Conservation (phyloP, 495 filamentous ascomycete species). For the Apodospora peruviana region DNA sequence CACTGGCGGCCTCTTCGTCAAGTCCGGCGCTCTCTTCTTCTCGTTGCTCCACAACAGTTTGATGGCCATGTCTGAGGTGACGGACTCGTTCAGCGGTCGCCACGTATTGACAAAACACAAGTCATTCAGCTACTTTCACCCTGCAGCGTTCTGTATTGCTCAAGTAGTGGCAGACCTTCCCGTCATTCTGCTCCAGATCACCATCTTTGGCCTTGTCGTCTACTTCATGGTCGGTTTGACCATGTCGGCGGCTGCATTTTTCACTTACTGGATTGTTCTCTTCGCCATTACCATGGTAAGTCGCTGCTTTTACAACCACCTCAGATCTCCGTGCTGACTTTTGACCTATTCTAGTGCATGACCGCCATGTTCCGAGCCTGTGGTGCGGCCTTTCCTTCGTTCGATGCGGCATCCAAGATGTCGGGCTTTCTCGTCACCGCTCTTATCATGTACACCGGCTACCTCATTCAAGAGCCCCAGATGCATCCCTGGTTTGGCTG, state of each 20-base stretch:
- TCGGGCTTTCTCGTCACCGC: slow-evolving; percentile 55
- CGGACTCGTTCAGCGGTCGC: slow-evolving; percentile 59
- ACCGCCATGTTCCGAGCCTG: slow-evolving; percentile 68
- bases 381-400: slow-evolving; percentile 55
- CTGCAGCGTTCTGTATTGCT: slow-evolving; percentile 71
- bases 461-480: slow-evolving; percentile 60
- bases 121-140: slow-evolving; percentile 74
- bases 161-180: slow-evolving; percentile 75
- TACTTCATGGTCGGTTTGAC: slow-evolving; percentile 71
- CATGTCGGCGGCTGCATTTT: slow-evolving; percentile 68
- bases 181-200: slow-evolving; percentile 62
- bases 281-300: slow-evolving; percentile 61
- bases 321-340: too few relatives aligned
- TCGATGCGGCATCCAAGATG: slow-evolving; percentile 51
- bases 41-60: slow-evolving; percentile 75
- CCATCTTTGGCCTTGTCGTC: slow-evolving; percentile 66
- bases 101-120: slow-evolving; percentile 82
- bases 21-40: slow-evolving; percentile 60
- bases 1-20: slow-evolving; percentile 45
- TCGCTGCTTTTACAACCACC: too few relatives aligned
- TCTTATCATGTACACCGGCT: slow-evolving; percentile 70
- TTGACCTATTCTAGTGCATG: too few relatives aligned
- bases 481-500: slow-evolving; percentile 77
- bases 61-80: slow-evolving; percentile 73
- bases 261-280: slow-evolving; percentile 60